phyloP scores from a whole-genome alignment of 352 stramenopile species.

The Pythium aristosporum region DNA sequence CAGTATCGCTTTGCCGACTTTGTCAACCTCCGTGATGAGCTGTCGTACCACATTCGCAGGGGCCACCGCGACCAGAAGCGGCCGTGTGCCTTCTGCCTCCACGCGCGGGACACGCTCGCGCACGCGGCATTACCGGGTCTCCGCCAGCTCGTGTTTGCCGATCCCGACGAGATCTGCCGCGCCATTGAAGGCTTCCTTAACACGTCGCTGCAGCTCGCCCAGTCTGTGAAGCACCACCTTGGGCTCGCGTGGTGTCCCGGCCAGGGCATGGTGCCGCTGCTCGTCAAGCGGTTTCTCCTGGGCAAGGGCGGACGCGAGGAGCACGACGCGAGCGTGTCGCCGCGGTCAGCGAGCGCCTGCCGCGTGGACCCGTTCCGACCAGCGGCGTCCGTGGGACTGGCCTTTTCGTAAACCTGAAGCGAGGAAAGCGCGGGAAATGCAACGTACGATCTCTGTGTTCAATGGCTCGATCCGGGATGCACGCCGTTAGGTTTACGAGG shows the following conservation, averaged over 20 bases:
- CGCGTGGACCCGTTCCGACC: constrained; percentile 7
- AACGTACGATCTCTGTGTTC: no score
- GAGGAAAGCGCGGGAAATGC: no score
- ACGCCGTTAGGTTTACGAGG: no score
- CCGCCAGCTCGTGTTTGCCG: constrained; percentile 2
- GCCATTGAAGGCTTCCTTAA: constrained; percentile 10
- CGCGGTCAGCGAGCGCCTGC: neutral
- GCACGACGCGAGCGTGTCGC: neutral
- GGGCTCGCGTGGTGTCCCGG: constrained; percentile 4
- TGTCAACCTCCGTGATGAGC: constrained; percentile 6
- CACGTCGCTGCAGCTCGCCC: constrained; percentile 1
- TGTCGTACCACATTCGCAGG: constrained; percentile 12
- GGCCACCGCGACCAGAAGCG: constrained; percentile 3
- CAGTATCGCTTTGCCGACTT: constrained; percentile 10
- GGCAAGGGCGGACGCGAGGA: constrained; percentile 8
- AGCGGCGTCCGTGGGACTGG: constrained; percentile 1
- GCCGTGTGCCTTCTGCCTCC: constrained; percentile 6
- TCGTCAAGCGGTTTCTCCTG: constrained; percentile 18
- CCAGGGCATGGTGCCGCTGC: constrained; percentile 6
- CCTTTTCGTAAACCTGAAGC: constrained; percentile 12
- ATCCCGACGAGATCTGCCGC: neutral
- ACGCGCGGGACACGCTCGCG: neutral
- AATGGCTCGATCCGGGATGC: no score
- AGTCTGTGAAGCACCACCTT: neutral
- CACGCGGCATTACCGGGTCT: neutral